These are phyloP conservation scores for Postia placenta DNA, from an alignment of 768 basidiomycete genomes.

Conservation along the genomic window DNA sequence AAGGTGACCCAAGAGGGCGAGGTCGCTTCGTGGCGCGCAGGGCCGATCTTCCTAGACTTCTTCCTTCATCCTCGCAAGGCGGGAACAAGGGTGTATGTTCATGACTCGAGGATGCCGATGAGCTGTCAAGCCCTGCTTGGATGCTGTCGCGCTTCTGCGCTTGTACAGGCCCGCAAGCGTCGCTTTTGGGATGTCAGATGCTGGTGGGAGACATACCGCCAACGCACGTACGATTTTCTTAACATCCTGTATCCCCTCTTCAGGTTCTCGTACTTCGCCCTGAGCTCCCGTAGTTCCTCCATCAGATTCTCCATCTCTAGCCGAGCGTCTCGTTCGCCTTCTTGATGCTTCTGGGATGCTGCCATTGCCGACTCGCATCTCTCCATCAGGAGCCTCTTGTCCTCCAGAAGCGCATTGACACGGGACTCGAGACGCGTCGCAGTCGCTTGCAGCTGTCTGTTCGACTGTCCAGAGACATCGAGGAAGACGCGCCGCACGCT, in stretches of 20 bases:
- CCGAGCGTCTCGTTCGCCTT: slow-evolving; percentile 24
- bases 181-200: neutral
- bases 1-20: slow-evolving; percentile 16
- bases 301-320: slow-evolving; percentile 14
- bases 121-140: slow-evolving; percentile 13
- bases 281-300: slow-evolving; percentile 13
- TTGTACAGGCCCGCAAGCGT: neutral
- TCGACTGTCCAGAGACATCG: slow-evolving; percentile 12
- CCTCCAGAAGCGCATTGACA: slow-evolving; percentile 30
- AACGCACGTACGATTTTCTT: slow-evolving; percentile 10
- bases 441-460: slow-evolving; percentile 23
- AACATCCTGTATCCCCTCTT: slow-evolving; percentile 16
- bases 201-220: neutral
- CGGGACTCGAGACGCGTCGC: slow-evolving; percentile 32
- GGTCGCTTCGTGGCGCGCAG: slow-evolving; percentile 17
- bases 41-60: slow-evolving; percentile 3
- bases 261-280: slow-evolving; percentile 14
- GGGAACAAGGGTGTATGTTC: no score
- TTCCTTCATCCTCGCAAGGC: neutral
- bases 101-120: slow-evolving; percentile 4
- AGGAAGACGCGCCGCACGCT: slow-evolving; percentile 46
- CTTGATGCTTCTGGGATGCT: slow-evolving; percentile 26
- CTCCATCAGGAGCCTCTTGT: slow-evolving; percentile 38
- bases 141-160: slow-evolving; percentile 15
- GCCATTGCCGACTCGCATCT: slow-evolving; percentile 37